Percentiles rank a stretch among this genome's conserved stretches.
Evolutionary conservation across 2,329 filamentous ascomycete species (phyloP).

Genomic region (Botrytis porri): DNA sequence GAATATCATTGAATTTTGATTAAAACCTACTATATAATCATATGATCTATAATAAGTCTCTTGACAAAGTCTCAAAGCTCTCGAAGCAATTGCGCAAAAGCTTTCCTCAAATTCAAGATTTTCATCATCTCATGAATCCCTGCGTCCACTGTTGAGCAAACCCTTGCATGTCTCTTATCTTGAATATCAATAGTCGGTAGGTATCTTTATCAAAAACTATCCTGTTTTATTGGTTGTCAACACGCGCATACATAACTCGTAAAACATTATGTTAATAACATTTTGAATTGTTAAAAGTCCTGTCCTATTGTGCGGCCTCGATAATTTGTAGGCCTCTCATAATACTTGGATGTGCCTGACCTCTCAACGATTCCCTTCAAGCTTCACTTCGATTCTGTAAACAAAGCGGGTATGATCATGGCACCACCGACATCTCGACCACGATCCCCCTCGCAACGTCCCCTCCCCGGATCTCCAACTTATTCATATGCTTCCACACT

Average conservation of each 20-base stretch:
- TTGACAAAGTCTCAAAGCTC: not conserved
- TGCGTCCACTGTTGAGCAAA: not conserved
- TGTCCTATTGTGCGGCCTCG: not conserved
- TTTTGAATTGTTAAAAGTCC: not conserved
- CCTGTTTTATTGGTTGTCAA: constrained; percentile 3
- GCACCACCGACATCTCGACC: constrained; percentile 33
- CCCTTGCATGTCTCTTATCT: constrained; percentile 18
- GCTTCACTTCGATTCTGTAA: constrained; percentile 15
- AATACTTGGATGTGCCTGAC: not conserved
- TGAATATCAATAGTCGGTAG: not conserved
- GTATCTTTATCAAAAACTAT: not conserved
- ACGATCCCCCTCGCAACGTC: constrained; percentile 52
- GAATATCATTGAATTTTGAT: not conserved
- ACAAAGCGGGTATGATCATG: constrained; percentile 24
- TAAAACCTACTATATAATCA: not conserved
- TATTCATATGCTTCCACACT: constrained; percentile 64
- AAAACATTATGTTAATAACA: not conserved
- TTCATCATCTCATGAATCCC: not conserved
- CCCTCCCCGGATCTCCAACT: constrained; percentile 60
- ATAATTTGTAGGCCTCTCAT: not conserved
- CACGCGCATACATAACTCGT: not conserved
- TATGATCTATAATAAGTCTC: not conserved
- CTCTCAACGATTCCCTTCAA: not conserved
- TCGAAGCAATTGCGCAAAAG: not conserved
- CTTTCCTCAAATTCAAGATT: not conserved